Conservation (phyloP, 2,329 filamentous ascomycete genomes). For the Neoscytalidium dimidiatum region DNA sequence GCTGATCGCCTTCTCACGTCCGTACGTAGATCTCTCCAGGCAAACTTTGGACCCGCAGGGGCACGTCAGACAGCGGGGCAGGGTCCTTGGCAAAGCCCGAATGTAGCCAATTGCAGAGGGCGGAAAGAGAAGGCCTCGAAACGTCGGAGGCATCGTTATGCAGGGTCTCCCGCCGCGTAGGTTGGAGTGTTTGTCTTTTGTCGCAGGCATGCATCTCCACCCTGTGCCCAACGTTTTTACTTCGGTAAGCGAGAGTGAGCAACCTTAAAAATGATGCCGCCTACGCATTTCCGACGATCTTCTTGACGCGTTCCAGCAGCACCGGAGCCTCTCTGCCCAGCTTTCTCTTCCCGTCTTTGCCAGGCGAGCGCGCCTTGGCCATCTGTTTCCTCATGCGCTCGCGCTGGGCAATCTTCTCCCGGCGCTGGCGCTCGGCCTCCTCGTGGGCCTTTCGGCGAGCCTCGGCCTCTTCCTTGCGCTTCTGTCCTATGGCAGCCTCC, state of each 20-base stretch:
- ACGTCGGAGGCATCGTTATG: too few relatives aligned
- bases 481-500: conserved; percentile 49
- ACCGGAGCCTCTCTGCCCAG: conserved; percentile 79
- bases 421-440: conserved; percentile 63
- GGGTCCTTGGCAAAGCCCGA: too few relatives aligned
- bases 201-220: too few relatives aligned
- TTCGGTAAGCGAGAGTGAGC: too few relatives aligned
- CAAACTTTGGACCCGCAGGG: too few relatives aligned
- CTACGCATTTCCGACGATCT: conserved; percentile 56
- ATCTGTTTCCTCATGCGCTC: conserved; percentile 70
- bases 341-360: conserved; percentile 72
- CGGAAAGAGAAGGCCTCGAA: too few relatives aligned
- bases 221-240: not conserved
- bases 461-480: conserved; percentile 64
- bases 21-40: too few relatives aligned
- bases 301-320: conserved; percentile 75
- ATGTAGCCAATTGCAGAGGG: too few relatives aligned
- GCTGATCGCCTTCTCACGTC: too few relatives aligned
- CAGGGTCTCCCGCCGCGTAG: too few relatives aligned
- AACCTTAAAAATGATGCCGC: not conserved
- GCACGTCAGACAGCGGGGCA: too few relatives aligned
- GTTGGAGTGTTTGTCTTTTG: too few relatives aligned
- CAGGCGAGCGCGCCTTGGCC: conserved; percentile 61
- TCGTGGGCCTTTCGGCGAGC: conserved; percentile 60
- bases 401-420: conserved; percentile 58